A percentile compares a stretch with the other conserved stretches of the same genome.
Evolutionary conservation across 2,329 filamentous ascomycete genomes (phyloP).

Genomic region (Colletotrichum simmondsii): DNA sequence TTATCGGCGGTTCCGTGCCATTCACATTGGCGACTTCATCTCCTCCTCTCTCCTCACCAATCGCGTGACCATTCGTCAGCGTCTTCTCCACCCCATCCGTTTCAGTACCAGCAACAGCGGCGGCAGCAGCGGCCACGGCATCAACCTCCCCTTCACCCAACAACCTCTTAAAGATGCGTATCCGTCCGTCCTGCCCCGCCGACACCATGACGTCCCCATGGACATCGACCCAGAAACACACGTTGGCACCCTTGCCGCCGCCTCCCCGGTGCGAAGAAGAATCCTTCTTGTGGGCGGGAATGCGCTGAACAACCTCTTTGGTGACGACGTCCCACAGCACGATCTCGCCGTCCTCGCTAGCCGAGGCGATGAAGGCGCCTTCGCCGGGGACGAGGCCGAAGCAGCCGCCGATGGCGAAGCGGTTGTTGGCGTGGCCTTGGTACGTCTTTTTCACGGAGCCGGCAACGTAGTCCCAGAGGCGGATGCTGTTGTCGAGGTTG

Average conservation of each 20-base stretch:
- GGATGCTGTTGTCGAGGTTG: constrained; percentile 88
- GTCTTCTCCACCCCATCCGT: neutral
- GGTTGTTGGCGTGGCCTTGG: constrained; percentile 87
- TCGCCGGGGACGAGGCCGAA: constrained; percentile 70
- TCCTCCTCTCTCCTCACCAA: neutral
- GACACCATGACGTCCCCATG: constrained; percentile 67
- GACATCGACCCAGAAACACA: constrained; percentile 75
- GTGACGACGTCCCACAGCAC: constrained; percentile 91
- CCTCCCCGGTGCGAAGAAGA: neutral
- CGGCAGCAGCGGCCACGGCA: neutral
- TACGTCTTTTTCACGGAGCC: constrained; percentile 97
- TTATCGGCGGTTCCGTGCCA: constrained; percentile 33
- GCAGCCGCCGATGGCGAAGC: constrained; percentile 85
- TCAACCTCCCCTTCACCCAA: neutral
- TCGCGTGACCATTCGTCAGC: neutral
- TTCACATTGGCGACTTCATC: neutral
- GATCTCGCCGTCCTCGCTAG: constrained; percentile 88
- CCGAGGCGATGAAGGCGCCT: constrained; percentile 76
- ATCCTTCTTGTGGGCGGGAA: constrained; percentile 56
- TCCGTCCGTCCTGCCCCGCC: constrained; percentile 64
- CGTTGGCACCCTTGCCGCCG: constrained; percentile 49
- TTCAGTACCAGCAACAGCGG: neutral
- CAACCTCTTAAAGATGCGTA: constrained; percentile 59
- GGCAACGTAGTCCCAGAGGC: constrained; percentile 94
- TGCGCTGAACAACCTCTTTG: constrained; percentile 83